Conservation (phyloP, 2,329 filamentous ascomycete genomes). For the Neopestalotiopsis sp. region DNA sequence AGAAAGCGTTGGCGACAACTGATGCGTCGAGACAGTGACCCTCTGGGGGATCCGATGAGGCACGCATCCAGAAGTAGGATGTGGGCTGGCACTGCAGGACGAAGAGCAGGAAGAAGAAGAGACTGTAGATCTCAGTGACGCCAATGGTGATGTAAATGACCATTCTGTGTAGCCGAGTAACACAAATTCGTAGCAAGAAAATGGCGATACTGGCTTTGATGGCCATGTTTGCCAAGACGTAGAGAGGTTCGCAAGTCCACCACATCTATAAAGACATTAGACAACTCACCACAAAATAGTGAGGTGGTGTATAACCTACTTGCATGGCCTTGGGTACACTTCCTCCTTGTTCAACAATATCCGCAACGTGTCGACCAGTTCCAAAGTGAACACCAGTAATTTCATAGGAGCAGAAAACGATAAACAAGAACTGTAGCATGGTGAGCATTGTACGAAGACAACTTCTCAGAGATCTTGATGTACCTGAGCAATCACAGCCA, state of each 20-base stretch:
- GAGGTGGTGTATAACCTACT: conserved; percentile 23
- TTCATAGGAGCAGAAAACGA: conserved; percentile 34
- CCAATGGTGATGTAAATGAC: conserved; percentile 37
- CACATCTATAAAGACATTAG: conserved; percentile 31
- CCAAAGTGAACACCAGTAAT: conserved; percentile 35
- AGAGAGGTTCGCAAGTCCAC: conserved; percentile 49
- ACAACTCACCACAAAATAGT: background rate
- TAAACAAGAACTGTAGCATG: conserved; percentile 27
- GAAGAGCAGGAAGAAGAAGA: conserved; percentile 45
- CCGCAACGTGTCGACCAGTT: conserved; percentile 30
- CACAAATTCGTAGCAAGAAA: conserved; percentile 44
- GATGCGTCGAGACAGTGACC: conserved; percentile 39
- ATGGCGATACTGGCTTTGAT: conserved; percentile 46
- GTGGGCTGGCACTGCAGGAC: conserved; percentile 46
- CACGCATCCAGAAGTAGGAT: conserved; percentile 44
- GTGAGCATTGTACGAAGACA: background rate
- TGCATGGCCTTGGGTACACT: conserved; percentile 36
- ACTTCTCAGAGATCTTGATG: background rate
- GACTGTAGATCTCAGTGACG: conserved; percentile 39
- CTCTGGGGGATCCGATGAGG: conserved; percentile 29
- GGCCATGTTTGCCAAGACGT: conserved; percentile 42
- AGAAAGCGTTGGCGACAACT: conserved; percentile 37
- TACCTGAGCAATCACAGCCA: conserved; percentile 40
- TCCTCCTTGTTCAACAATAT: conserved; percentile 23
- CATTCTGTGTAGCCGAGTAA: conserved; percentile 33